Evolutionary conservation across 345 rosid genomes (phyloP).

Genomic region (Alliaria petiolata): DNA sequence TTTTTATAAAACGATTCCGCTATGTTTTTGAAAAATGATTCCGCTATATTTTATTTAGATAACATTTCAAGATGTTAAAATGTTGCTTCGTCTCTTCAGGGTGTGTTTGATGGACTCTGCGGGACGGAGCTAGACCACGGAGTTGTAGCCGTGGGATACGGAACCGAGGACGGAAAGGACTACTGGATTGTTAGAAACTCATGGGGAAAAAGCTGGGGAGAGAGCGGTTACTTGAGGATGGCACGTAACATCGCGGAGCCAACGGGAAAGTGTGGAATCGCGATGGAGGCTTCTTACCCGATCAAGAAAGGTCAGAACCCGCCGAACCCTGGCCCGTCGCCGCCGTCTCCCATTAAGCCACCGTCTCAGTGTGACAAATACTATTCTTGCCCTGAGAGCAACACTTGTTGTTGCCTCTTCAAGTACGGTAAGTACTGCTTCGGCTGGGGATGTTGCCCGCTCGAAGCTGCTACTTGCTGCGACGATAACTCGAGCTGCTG

Average conservation of each 20-base stretch:
- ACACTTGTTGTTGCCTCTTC: constrained; percentile 80
- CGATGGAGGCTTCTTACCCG: constrained; percentile 81
- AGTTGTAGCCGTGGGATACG: constrained; percentile 86
- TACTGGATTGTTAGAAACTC: constrained; percentile 88
- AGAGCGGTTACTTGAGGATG: constrained; percentile 73
- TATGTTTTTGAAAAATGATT: no score
- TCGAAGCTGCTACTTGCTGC: constrained; percentile 84
- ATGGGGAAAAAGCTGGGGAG: constrained; percentile 89
- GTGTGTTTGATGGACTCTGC: constrained; percentile 69
- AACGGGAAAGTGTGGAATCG: constrained; percentile 87
- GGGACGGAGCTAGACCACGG: constrained; percentile 87
- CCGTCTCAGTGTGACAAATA: constrained; percentile 67
- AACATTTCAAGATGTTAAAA: constrained; percentile 1
- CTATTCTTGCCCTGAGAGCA: constrained; percentile 63
- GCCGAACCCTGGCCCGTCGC: constrained; percentile 94
- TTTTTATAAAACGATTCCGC: no score
- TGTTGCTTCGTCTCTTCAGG: constrained; percentile 35
- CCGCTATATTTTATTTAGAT: background rate
- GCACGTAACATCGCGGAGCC: constrained; percentile 43
- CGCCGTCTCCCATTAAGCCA: constrained; percentile 82
- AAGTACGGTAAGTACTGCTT: constrained; percentile 63
- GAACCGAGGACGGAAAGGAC: constrained; percentile 67
- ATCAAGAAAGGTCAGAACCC: constrained; percentile 78
- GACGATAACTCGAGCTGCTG: constrained; percentile 80
- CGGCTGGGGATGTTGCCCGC: constrained; percentile 95